Conservation (phyloP, 306 rosid genomes). For the Carpinus fangiana region DNA sequence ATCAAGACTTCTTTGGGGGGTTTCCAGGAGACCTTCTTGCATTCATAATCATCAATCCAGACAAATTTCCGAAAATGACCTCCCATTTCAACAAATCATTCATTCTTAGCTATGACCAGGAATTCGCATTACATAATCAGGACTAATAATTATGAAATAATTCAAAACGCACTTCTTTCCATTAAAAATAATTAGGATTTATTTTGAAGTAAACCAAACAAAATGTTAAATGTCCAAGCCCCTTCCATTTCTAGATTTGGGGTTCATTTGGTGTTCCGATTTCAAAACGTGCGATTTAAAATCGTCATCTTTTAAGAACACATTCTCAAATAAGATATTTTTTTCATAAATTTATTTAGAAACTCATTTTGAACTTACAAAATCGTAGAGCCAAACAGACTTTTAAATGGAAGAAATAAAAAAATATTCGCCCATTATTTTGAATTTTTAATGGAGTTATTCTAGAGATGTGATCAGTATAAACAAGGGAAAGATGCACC, state of each 20-base stretch:
- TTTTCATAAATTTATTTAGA: too few relatives aligned
- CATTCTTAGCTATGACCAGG: neutral
- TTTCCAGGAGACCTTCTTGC: neutral
- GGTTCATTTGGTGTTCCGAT: too few relatives aligned
- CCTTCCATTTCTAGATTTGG: too few relatives aligned
- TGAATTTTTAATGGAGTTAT: neutral
- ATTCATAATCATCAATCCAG: neutral
- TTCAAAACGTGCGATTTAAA: too few relatives aligned
- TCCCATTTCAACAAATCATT: conserved; percentile 1
- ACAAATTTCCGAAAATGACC: conserved; percentile 4
- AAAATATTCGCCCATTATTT: neutral
- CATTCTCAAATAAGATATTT: too few relatives aligned
- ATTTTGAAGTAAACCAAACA: too few relatives aligned
- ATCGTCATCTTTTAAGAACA: too few relatives aligned
- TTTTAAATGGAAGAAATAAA: neutral
- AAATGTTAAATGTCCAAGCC: too few relatives aligned
- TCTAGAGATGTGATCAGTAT: neutral
- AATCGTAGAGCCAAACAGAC: too few relatives aligned
- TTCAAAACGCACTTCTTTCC: too few relatives aligned
- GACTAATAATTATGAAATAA: neutral
- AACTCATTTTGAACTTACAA: too few relatives aligned
- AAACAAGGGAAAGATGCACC: neutral
- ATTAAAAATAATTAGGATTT: too few relatives aligned
- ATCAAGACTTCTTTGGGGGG: neutral
- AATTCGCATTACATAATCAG: neutral